These are phyloP conservation scores for Sisymbrium altissimum DNA, from an alignment of 345 rosid genomes.

Conservation along the genomic window DNA sequence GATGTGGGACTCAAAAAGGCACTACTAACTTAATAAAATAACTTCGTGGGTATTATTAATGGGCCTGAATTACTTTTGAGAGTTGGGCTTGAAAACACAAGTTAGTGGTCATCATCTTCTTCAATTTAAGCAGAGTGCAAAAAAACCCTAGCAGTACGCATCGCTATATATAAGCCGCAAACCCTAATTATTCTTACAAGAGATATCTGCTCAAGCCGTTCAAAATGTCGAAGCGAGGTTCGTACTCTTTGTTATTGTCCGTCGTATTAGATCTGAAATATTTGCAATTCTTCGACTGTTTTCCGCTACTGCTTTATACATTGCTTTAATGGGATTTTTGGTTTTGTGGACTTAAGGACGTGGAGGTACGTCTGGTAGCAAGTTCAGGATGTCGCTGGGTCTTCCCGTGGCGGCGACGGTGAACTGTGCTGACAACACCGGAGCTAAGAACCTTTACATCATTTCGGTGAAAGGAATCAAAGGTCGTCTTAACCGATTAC, in stretches of 20 bases:
- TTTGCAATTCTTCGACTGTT: no score
- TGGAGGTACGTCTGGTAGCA: constrained; percentile 96
- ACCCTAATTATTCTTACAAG: not conserved
- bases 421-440: constrained; percentile 96
- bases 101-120: not conserved
- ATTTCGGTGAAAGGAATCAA: constrained; percentile 95
- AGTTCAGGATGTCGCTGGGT: constrained; percentile 97
- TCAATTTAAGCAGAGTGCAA: not conserved
- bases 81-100: constrained; percentile 1
- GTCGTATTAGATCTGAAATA: not conserved
- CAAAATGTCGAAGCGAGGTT: constrained; percentile 95
- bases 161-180: constrained; percentile 7
- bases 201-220: constrained; percentile 34
- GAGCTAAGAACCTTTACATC: constrained; percentile 93
- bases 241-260: not conserved
- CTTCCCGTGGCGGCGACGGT: constrained; percentile 97
- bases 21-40: not conserved
- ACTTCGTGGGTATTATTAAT: not conserved
- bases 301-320: not conserved
- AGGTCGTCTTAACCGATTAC: constrained; percentile 84
- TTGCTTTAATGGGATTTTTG: not conserved
- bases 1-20: constrained; percentile 23
- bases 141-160: not conserved
- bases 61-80: not conserved
- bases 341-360: constrained; percentile 46